Percentiles rank a stretch among this genome's conserved stretches.
These are phyloP conservation scores for Tetramitus jugosus DNA, from an alignment of 208 protist species.

Conservation along the genomic window DNA sequence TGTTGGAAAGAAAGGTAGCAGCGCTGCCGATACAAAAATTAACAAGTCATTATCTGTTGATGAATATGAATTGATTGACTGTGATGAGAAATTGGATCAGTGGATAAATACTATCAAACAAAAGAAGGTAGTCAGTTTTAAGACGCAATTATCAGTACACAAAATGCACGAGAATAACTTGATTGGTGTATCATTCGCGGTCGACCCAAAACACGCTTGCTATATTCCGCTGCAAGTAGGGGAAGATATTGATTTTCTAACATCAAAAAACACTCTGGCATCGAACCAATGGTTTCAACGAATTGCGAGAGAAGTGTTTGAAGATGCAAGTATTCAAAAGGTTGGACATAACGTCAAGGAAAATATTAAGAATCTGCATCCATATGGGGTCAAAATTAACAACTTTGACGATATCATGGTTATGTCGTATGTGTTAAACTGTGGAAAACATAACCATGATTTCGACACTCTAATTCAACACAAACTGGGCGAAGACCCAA, in stretches of 20 bases:
- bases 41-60: no score
- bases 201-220: background rate
- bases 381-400: background rate
- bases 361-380: background rate
- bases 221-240: background rate
- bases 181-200: background rate
- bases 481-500: background rate
- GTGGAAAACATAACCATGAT: conserved; percentile 10
- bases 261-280: background rate
- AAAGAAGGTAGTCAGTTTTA: background rate
- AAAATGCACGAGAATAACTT: background rate
- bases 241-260: background rate
- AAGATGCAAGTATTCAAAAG: conserved; percentile 1
- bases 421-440: conserved; percentile 23
- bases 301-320: background rate
- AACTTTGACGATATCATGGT: conserved; percentile 26
- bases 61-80: no score
- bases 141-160: background rate
- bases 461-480: background rate
- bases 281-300: background rate
- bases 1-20: no score
- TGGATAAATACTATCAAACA: background rate
- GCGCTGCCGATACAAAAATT: no score
- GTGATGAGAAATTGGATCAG: background rate
- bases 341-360: background rate